Percentiles rank a stretch among this genome's conserved stretches.
Conservation (phyloP, 164 flowering plant species). For the Protea cynaroides region DNA sequence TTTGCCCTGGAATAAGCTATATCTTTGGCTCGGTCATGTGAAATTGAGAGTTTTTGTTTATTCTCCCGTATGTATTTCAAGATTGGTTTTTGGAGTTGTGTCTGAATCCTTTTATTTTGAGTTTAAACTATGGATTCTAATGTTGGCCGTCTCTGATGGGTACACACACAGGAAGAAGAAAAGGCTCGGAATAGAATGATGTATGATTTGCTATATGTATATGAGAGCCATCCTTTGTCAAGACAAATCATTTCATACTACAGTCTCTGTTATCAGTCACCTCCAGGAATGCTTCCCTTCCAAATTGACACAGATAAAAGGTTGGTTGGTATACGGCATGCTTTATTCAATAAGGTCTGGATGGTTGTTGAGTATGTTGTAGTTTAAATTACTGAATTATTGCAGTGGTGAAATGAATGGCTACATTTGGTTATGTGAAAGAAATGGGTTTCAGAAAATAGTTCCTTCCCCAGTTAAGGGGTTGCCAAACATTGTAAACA, state of each 20-base stretch:
- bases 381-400: conserved; percentile 8
- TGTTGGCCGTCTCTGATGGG: not conserved
- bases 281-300: conserved; percentile 25
- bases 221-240: conserved; percentile 54
- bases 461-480: conserved; percentile 66
- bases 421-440: conserved; percentile 56
- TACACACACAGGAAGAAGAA: conserved; percentile 65
- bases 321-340: conserved; percentile 31
- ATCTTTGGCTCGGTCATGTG: no score
- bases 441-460: conserved; percentile 43
- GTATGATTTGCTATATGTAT: conserved; percentile 76
- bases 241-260: conserved; percentile 35
- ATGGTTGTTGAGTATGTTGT: not conserved
- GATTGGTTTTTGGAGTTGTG: no score
- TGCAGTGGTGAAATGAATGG: conserved; percentile 97
- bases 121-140: conserved; percentile 5
- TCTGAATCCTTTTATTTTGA: not conserved
- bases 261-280: conserved; percentile 21
- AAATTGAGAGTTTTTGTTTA: no score
- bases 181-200: conserved; percentile 62
- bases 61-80: no score
- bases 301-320: conserved; percentile 54
- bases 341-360: conserved; percentile 1
- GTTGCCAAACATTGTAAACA: conserved; percentile 37
- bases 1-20: no score